Conservation (phyloP, 176 grass and related monocot species). For the Bolboschoenus planiculmis region DNA sequence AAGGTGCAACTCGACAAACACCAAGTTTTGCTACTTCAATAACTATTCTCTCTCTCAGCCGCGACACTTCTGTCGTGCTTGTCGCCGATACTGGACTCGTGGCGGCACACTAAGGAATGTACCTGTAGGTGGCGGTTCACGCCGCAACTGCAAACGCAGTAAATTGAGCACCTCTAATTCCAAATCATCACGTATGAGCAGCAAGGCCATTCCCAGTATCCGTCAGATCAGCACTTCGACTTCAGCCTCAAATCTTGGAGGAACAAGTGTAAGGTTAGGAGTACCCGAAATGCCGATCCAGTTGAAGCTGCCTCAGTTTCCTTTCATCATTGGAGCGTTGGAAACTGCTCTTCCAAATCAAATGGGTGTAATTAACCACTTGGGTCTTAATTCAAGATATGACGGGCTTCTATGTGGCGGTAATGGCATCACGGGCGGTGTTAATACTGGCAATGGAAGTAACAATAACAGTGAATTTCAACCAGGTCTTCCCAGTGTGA, state of each 20-base stretch:
- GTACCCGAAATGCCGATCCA: neutral
- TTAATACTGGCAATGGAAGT: neutral
- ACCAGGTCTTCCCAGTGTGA: neutral
- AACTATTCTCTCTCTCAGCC: conserved; percentile 89
- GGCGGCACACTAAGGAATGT: conserved; percentile 89
- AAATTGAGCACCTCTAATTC: conserved; percentile 32
- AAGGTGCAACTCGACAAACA: conserved; percentile 76
- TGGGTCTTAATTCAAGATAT: conserved; percentile 19
- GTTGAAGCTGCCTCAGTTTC: neutral
- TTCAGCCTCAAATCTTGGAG: neutral
- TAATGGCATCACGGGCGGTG: neutral
- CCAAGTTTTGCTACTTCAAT: conserved; percentile 99
- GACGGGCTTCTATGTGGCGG: conserved; percentile 1
- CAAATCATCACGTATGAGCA: neutral
- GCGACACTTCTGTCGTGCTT: conserved; percentile 85
- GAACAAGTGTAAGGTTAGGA: neutral
- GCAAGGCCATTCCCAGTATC: neutral
- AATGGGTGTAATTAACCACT: neutral
- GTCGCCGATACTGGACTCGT: conserved; percentile 97
- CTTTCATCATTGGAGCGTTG: neutral
- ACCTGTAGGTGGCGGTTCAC: conserved; percentile 75
- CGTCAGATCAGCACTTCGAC: neutral
- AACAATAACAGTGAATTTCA: neutral
- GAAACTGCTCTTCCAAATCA: neutral
- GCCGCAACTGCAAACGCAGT: conserved; percentile 57